phyloP scores from a whole-genome alignment of 2,329 filamentous ascomycete genomes.

The Zymoseptoria brevis region DNA sequence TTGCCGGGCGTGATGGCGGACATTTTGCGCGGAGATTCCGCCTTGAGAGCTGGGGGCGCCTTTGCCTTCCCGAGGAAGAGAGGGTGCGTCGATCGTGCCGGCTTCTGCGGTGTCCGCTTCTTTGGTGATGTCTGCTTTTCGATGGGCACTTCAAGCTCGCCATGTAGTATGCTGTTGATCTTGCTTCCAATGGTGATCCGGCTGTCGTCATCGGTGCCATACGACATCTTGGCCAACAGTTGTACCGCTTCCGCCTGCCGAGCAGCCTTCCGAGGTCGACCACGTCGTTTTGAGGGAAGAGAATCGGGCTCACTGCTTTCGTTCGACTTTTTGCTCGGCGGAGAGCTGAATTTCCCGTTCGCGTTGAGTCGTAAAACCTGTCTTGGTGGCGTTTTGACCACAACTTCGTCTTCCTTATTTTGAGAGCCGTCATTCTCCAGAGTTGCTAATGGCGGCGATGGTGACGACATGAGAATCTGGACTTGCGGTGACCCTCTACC shows the following conservation, averaged over 20 bases:
- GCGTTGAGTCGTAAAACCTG: conserved; percentile 36
- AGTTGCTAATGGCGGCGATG: conserved; percentile 3
- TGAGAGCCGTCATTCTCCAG: background rate
- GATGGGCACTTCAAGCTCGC: conserved; percentile 19
- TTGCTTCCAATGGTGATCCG: conserved; percentile 47
- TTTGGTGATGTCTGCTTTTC: conserved; percentile 13
- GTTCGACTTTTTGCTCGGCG: conserved; percentile 28
- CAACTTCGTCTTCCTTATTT: background rate
- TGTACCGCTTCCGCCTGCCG: conserved; percentile 9
- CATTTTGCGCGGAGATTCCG: conserved; percentile 25
- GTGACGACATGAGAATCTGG: conserved; percentile 18
- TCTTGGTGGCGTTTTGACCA: conserved; percentile 21
- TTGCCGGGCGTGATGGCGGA: conserved; percentile 43
- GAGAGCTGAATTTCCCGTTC: conserved; percentile 40
- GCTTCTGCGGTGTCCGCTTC: conserved; percentile 18
- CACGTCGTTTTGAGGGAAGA: conserved; percentile 22
- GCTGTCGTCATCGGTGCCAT: conserved; percentile 45
- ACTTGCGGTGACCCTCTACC: conserved; percentile 11
- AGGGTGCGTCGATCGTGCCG: conserved; percentile 48
- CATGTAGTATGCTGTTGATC: conserved; percentile 56
- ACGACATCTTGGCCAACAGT: conserved; percentile 34
- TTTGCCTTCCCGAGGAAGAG: conserved; percentile 52
- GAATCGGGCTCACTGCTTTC: conserved; percentile 9
- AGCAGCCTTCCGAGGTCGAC: conserved; percentile 24
- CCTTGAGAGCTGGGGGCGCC: conserved; percentile 19